phyloP scores from a whole-genome alignment of 352 stramenopile genomes.

The Plasmopara muralis region DNA sequence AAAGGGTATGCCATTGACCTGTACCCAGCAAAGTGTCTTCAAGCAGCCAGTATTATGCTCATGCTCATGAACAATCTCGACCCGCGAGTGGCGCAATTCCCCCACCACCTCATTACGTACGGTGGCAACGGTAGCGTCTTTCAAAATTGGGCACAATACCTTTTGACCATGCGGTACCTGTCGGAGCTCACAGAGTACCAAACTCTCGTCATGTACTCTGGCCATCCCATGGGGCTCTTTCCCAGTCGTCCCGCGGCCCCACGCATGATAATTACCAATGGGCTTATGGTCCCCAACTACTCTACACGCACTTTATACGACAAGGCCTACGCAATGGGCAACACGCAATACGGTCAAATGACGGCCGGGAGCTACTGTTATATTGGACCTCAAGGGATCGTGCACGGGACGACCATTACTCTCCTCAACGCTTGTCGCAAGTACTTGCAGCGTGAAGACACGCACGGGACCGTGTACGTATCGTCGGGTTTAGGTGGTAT shows the following conservation, averaged over 20 bases:
- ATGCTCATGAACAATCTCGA: too few species aligned
- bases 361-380: too few species aligned
- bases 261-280: slow-evolving; percentile 85
- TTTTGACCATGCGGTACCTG: slow-evolving; percentile 84
- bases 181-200: slow-evolving; percentile 76
- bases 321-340: slow-evolving; percentile 83
- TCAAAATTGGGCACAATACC: slow-evolving; percentile 87
- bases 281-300: slow-evolving; percentile 89
- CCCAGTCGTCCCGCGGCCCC: slow-evolving; percentile 44
- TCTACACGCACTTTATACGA: slow-evolving; percentile 81
- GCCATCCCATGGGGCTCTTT: too few species aligned
- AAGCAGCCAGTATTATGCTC: too few species aligned
- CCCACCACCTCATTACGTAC: slow-evolving; percentile 84
- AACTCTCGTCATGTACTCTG: too few species aligned
- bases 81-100: slow-evolving; percentile 71
- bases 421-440: slow-evolving; percentile 85
- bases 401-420: too few species aligned
- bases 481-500: slow-evolving; percentile 83
- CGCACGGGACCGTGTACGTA: slow-evolving; percentile 79
- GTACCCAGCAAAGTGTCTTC: too few species aligned
- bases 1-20: too few species aligned
- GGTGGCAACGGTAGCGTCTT: slow-evolving; percentile 87
- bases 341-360: slow-evolving; percentile 83
- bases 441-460: slow-evolving; percentile 65
- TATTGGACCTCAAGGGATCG: too few species aligned